A percentile compares a stretch with the other conserved stretches of the same genome.
These are phyloP conservation scores for Dactylis glomerata DNA, from an alignment of 176 grass and related monocot species.

Conservation along the genomic window DNA sequence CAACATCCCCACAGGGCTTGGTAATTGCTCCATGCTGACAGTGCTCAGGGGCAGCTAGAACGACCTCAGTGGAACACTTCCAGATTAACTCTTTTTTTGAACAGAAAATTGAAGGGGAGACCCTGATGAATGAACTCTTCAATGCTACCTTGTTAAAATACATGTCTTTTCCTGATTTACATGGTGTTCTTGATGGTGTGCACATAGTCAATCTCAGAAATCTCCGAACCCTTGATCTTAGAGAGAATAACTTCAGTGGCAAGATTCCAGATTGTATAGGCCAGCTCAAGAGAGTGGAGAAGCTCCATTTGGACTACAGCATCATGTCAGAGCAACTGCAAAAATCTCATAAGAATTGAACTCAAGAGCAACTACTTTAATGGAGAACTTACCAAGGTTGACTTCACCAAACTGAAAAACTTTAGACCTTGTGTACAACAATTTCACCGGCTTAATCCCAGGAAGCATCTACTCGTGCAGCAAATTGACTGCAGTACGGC, in stretches of 20 bases:
- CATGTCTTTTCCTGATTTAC: slow-evolving; percentile 10
- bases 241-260: background rate
- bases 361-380: too few relatives aligned
- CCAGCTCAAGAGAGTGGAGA: slow-evolving; percentile 9
- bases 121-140: slow-evolving; percentile 50
- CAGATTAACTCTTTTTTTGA: slow-evolving; percentile 43
- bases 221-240: slow-evolving; percentile 6
- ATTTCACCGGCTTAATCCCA: too few relatives aligned
- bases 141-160: background rate
- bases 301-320: background rate
- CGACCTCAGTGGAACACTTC: slow-evolving; percentile 23
- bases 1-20: background rate
- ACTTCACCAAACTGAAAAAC: too few relatives aligned
- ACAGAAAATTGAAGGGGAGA: too few relatives aligned
- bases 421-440: too few relatives aligned
- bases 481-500: too few relatives aligned
- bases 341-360: too few relatives aligned
- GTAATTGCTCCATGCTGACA: slow-evolving; percentile 26
- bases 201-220: slow-evolving; percentile 9
- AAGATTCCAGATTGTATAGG: slow-evolving; percentile 7
- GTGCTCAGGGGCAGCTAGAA: slow-evolving; percentile 24
- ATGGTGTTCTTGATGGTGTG: background rate
- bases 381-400: too few relatives aligned
- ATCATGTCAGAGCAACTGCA: too few relatives aligned
- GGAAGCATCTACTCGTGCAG: too few relatives aligned